Conservation (phyloP, 2,329 filamentous ascomycete species). For the Aspergillus texensis region DNA sequence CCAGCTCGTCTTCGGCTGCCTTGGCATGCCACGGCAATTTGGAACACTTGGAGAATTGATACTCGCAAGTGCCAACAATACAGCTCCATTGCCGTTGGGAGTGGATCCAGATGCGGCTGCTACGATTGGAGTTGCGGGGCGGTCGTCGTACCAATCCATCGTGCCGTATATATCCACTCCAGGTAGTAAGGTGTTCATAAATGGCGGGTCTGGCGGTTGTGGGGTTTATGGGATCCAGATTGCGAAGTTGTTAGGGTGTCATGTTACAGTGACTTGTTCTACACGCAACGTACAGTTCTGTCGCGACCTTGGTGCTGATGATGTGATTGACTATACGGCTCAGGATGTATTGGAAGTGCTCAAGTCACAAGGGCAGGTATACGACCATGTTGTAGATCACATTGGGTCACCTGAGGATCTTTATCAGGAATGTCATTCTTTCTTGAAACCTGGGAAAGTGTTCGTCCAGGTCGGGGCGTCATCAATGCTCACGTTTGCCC, state of each 20-base stretch:
- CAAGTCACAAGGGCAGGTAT: conserved; percentile 52
- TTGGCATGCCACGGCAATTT: conserved; percentile 32
- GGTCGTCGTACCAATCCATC: conserved; percentile 54
- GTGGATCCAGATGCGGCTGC: conserved; percentile 47
- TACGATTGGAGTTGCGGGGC: conserved; percentile 49
- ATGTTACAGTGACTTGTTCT: conserved; percentile 64
- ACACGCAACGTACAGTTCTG: conserved; percentile 60
- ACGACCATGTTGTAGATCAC: conserved; percentile 61
- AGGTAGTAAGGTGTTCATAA: conserved; percentile 65
- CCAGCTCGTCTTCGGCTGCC: conserved; percentile 51
- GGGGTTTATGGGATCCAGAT: conserved; percentile 66
- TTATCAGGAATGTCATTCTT: conserved; percentile 57
- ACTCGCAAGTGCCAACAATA: conserved; percentile 33
- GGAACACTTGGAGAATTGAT: conserved; percentile 52
- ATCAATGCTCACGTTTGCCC: conserved; percentile 33
- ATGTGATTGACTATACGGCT: conserved; percentile 63
- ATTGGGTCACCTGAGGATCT: conserved; percentile 55
- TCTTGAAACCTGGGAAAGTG: conserved; percentile 51
- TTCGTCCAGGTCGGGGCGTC: conserved; percentile 58
- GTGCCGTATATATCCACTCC: conserved; percentile 48
- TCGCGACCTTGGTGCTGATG: conserved; percentile 62
- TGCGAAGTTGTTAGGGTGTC: conserved; percentile 62
- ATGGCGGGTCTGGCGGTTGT: conserved; percentile 65
- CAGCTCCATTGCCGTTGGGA: conserved; percentile 47
- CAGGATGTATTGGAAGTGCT: conserved; percentile 53